phyloP scores from a whole-genome alignment of 148 eudicot species.

The Cornus florida region DNA sequence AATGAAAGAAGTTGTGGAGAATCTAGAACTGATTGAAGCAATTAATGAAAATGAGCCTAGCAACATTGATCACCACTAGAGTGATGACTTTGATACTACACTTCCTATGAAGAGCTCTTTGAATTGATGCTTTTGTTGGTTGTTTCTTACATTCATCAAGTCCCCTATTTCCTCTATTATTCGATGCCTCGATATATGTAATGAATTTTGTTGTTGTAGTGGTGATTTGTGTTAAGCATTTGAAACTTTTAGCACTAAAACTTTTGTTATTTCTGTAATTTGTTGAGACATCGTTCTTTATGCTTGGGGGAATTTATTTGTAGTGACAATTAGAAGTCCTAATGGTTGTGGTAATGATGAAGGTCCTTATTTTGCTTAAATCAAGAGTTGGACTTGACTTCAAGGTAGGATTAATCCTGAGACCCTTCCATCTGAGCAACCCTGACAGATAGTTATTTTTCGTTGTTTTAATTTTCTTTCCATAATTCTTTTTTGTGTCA shows the following conservation, averaged over 20 bases:
- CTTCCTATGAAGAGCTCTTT: background rate
- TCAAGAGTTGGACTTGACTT: no score
- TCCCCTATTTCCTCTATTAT: background rate
- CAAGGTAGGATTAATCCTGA: no score
- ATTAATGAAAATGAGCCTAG: constrained; percentile 32
- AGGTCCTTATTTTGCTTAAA: no score
- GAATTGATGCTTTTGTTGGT: background rate
- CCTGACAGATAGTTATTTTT: no score
- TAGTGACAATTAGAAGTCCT: background rate
- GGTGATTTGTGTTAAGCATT: background rate
- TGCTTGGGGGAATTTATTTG: background rate
- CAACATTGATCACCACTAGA: constrained; percentile 15
- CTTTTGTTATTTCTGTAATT: background rate
- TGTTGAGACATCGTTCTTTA: background rate
- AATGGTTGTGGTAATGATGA: background rate
- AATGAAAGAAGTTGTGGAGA: constrained; percentile 70
- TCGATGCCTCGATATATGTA: background rate
- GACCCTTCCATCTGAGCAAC: no score
- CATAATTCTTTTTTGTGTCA: no score
- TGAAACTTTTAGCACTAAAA: background rate
- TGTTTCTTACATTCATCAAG: background rate
- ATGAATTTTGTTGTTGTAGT: constrained; percentile 8
- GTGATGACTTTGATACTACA: constrained; percentile 1
- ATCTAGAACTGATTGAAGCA: constrained; percentile 37
- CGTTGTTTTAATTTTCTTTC: no score